These are phyloP conservation scores for Hydnomerulius pinastri DNA, from an alignment of 768 basidiomycete species.

Conservation along the genomic window DNA sequence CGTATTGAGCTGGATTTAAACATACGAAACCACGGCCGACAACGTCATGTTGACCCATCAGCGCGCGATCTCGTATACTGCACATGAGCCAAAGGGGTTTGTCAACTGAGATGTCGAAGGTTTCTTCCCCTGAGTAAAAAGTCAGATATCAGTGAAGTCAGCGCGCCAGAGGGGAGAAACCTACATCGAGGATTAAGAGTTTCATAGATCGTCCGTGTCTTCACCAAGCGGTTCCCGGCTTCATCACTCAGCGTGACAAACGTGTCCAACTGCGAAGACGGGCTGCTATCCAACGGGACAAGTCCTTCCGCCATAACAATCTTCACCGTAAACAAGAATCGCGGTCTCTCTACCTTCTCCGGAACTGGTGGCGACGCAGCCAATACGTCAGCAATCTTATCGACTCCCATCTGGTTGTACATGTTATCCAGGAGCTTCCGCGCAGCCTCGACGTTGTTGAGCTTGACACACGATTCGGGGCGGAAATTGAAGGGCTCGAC, in stretches of 20 bases:
- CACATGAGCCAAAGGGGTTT: slow-evolving; percentile 97
- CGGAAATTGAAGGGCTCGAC: slow-evolving; percentile 94
- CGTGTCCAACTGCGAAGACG: slow-evolving; percentile 82
- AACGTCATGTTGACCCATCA: slow-evolving; percentile 91
- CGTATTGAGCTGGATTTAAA: slow-evolving; percentile 85
- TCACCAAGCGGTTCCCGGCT: slow-evolving; percentile 83
- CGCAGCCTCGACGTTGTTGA: slow-evolving; percentile 96
- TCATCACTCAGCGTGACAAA: slow-evolving; percentile 96
- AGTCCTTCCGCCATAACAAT: slow-evolving; percentile 89
- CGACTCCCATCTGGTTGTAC: slow-evolving; percentile 89
- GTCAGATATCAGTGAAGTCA: slow-evolving; percentile 10
- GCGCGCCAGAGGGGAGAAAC: slow-evolving; percentile 28
- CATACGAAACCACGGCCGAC: slow-evolving; percentile 91
- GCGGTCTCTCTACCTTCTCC: slow-evolving; percentile 63
- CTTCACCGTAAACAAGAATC: slow-evolving; percentile 92
- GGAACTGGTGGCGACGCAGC: slow-evolving; percentile 66
- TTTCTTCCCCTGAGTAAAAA: slow-evolving; percentile 81
- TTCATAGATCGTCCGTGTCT: slow-evolving; percentile 96
- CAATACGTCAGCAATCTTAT: slow-evolving; percentile 74
- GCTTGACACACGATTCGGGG: slow-evolving; percentile 92
- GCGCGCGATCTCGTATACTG: slow-evolving; percentile 86
- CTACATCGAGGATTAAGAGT: slow-evolving; percentile 85
- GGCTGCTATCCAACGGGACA: slow-evolving; percentile 72
- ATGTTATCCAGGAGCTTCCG: slow-evolving; percentile 89
- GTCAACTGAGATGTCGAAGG: slow-evolving; percentile 92